Base-by-base conservation (phyloP, 1,139 yeast genomes). In the Maudiozyma humilis region DNA sequence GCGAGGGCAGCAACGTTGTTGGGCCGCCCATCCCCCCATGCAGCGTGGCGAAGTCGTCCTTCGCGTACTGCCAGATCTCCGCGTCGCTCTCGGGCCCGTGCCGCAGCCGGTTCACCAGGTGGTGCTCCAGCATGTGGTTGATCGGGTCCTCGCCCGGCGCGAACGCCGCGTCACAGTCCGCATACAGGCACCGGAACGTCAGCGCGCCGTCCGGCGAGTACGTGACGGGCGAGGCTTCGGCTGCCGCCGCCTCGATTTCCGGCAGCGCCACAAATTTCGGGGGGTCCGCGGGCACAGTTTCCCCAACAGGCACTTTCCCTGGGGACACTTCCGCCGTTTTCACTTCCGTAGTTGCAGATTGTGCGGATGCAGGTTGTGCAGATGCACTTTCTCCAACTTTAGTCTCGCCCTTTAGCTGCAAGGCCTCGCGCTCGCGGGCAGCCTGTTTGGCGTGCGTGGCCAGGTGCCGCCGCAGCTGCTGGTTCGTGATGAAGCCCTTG, bases 391-490 rank as follows among this genome's bases (percentile, higher is more conserved):
- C 13, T 35, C 38, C 15, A 20, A 18, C 27, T 35, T 18, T 7
- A 19, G 18, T 14, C 27, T 14, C 16, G 8, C 10, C 15, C 16
- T 36, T 20, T 20, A 25, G 30, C 27, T 25, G 32, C 29, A n/a
- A 5, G 23, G 16, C 10, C 18, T 41, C 40, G 19, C 29, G 16
- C 14, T 16, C 19, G 5, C 17, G 29, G 27, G 37, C 37, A 2
- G 43, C 42, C 23, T 37, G 38, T 10, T 48, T 43, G 62, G 42
- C 59, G 59, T 80, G 87, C 1, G 72, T 71, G 51, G 73, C 78
- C 79, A 82, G 72, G 61, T 88, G 96, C 57, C 89, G 84, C 18
- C 84, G 78, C 50, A 88, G 67, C 57, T 88, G 95, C 63, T 87
- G 95, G 36, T 77, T 69, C 25, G 86, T 67, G 37, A 78, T 71